These are phyloP conservation scores for Rhizophagus prolifer DNA, from an alignment of 192 early-diverging fungal species.

Conservation along the genomic window DNA sequence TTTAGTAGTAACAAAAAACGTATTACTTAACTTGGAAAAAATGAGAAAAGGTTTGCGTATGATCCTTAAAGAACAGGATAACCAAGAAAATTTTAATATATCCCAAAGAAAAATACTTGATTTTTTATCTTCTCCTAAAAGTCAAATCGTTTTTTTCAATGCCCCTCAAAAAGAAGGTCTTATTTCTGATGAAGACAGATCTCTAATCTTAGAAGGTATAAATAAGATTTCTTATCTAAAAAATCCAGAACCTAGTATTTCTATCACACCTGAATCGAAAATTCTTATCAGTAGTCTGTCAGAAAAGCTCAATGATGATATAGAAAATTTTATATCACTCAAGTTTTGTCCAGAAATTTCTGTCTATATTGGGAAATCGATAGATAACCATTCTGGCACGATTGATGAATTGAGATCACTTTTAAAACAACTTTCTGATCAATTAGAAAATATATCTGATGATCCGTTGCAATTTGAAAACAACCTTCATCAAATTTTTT, in stretches of 20 bases:
- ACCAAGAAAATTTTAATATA: slow-evolving; percentile 3
- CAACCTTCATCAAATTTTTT: neutral
- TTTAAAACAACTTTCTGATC: neutral
- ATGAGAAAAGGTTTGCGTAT: neutral
- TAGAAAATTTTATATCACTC: neutral
- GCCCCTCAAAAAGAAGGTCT: neutral
- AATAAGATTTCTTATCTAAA: slow-evolving; percentile 4
- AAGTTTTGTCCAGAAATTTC: slow-evolving; percentile 5
- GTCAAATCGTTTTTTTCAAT: slow-evolving; percentile 13
- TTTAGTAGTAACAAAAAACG: neutral
- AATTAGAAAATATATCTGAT: slow-evolving; percentile 1
- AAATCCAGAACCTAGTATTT: neutral
- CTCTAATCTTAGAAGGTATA: slow-evolving; percentile 4
- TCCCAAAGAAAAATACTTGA: neutral
- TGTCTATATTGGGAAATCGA: neutral
- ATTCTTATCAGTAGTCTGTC: neutral
- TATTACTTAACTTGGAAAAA: neutral
- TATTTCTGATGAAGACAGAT: neutral
- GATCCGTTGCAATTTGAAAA: neutral
- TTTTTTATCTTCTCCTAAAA: slow-evolving; percentile 10
- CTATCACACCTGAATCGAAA: neutral
- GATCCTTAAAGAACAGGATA: neutral
- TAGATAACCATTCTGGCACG: neutral
- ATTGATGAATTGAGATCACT: neutral
- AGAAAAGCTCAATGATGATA: neutral